These are phyloP conservation scores for Diaporthe australafricana DNA, from an alignment of 2,329 filamentous ascomycete genomes.

Conservation along the genomic window DNA sequence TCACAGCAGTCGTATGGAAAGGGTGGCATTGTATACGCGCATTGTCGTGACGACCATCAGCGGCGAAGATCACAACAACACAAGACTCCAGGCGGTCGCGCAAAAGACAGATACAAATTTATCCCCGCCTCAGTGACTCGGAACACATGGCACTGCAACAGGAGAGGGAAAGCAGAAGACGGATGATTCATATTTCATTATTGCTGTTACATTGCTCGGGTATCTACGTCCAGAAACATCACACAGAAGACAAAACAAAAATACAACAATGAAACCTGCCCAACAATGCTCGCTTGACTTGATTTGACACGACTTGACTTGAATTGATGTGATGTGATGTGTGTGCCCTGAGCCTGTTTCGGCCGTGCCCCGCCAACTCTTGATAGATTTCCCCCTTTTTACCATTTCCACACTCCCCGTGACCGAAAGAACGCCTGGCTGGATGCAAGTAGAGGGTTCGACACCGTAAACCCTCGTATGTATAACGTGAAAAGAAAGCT, in stretches of 20 bases:
- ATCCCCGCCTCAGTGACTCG: not conserved
- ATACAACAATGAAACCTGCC: not conserved
- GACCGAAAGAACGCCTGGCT: slow-evolving; percentile 35
- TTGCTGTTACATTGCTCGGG: not conserved
- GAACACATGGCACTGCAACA: not conserved
- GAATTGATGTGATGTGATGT: not conserved
- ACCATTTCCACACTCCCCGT: not conserved
- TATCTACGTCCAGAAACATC: slow-evolving; percentile 8
- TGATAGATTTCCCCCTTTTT: not conserved
- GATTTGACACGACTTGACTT: not conserved
- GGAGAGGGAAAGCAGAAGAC: not conserved
- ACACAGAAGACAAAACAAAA: not conserved
- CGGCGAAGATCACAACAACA: too few species aligned
- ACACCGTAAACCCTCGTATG: not conserved
- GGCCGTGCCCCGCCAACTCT: not conserved
- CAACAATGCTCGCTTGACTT: slow-evolving; percentile 31
- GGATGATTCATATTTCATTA: not conserved
- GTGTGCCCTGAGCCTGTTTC: not conserved
- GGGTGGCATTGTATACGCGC: too few species aligned
- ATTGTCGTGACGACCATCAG: too few species aligned
- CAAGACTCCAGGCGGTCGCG: not conserved
- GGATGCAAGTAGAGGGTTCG: slow-evolving; percentile 30
- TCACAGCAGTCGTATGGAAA: too few species aligned
- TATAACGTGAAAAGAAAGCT: not conserved
- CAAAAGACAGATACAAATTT: not conserved